Percentiles rank a stretch among this genome's conserved stretches.
Evolutionary conservation across 257 asterid species (phyloP).

Genomic region (Catharanthus roseus): DNA sequence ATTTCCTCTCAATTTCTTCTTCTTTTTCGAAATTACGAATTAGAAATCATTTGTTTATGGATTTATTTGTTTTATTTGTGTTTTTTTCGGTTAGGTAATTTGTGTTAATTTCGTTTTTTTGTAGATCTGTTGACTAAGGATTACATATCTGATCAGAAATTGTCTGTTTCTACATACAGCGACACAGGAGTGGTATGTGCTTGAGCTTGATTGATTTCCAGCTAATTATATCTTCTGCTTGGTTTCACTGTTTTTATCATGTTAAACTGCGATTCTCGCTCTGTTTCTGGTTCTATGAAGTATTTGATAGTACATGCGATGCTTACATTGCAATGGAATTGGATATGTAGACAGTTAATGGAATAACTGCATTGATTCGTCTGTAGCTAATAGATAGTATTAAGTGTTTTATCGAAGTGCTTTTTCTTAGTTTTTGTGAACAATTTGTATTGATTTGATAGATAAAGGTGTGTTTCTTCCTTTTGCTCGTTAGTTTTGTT

Average conservation of each 20-base stretch:
- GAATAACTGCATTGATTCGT: background rate
- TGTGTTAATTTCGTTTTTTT: background rate
- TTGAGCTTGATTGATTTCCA: conserved; percentile 7
- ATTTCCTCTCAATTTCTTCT: conserved; percentile 14
- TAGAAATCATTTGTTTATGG: background rate
- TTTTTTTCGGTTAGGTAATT: background rate
- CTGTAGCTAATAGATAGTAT: no score
- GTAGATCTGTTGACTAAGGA: conserved; percentile 92
- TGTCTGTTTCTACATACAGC: conserved; percentile 70
- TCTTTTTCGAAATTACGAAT: background rate
- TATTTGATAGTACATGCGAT: background rate
- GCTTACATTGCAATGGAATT: background rate
- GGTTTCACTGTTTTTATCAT: background rate
- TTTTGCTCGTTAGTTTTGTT: background rate
- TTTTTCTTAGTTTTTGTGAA: background rate
- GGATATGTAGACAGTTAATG: background rate
- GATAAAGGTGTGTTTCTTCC: background rate
- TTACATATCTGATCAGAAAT: conserved; percentile 79
- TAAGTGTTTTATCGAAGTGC: background rate
- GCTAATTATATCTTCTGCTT: background rate
- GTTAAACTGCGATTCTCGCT: background rate
- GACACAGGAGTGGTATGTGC: conserved; percentile 74
- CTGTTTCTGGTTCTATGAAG: background rate
- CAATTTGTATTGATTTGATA: background rate
- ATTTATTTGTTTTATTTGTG: background rate